Evolutionary conservation across 306 rosid genomes (phyloP), one percentile per base, ranked within the genome.

Genomic region (Sophora flavescens): DNA sequence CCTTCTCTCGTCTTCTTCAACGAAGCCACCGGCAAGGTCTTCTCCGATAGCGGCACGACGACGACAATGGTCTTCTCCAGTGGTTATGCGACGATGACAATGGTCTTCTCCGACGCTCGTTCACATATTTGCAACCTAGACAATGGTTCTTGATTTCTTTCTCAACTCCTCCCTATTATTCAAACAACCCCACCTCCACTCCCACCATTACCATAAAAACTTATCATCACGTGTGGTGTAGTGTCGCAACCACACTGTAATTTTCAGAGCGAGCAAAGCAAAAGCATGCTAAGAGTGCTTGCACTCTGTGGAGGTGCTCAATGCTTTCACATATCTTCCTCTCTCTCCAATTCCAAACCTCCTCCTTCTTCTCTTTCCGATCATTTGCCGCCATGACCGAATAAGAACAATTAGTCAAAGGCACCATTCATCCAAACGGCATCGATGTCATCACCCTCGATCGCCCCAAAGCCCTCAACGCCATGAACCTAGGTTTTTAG

Each of bases 381-480:
- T 44, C 78, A 70, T 84, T 96, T 48, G 84, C 90, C 28, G 81
- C 83, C 67, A 93, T 96, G 99, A 93, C 98, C 8, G 99, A 91
- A 8, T 89, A 97, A 4, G 98, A 91, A 8, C 89, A 91, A 69
- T 89, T 92, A 86, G 90, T 96, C 76, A 93, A 85, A 75, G 98
- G 90, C 9, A 75, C 58, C 66, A 87, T 96, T 77, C 85, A 88
- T 72, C 86, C 90, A 2, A 96, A 93, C 87, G 98, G 98, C 67
- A 80, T 96, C 72, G 99, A 96, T 3, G 89, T 91, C 18, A 85
- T 96, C 85, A 89, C 99, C 10, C 99, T 96, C 81, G 97, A 89
- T 88, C 99, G 98, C 50, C 85, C 99, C 87, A 89, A 87, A 93
- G 99, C 99, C 80, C 98, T 96, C 84, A 96, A 93, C 83, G 99